A percentile compares a stretch with the other conserved stretches of the same genome.
phyloP scores from a whole-genome alignment of 73 alveolate species.

The Tetrahymena borealis region DNA sequence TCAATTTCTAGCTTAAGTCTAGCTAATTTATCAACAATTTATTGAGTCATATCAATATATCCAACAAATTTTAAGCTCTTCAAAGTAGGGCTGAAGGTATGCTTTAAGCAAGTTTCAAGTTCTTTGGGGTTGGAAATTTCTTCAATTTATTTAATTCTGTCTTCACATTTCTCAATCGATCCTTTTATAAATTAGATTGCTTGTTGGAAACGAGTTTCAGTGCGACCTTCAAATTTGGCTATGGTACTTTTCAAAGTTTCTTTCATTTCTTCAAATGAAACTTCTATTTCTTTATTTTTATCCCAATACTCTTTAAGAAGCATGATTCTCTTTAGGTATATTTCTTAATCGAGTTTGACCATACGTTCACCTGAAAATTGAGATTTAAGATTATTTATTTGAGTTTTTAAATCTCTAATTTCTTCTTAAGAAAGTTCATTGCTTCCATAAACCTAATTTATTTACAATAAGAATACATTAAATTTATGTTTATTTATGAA shows the following conservation, averaged over 20 bases:
- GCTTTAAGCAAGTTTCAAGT: neutral
- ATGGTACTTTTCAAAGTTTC: neutral
- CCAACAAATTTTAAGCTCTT: neutral
- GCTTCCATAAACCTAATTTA: neutral
- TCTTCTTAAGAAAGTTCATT: neutral
- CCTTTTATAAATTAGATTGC: neutral
- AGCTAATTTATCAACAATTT: neutral
- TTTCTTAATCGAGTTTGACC: neutral
- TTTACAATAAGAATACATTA: neutral
- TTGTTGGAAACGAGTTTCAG: neutral
- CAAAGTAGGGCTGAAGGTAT: neutral
- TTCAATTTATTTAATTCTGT: neutral
- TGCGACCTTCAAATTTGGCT: neutral
- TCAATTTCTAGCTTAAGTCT: neutral
- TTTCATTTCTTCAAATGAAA: neutral
- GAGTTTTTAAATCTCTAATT: neutral
- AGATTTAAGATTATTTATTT: neutral
- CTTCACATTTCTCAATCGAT: neutral
- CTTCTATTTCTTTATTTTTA: neutral
- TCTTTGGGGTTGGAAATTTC: neutral
- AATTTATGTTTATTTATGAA: too few species aligned
- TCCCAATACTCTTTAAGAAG: neutral
- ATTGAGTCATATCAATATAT: neutral
- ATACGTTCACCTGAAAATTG: neutral
- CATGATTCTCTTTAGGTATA: neutral